phyloP scores from a whole-genome alignment of 2,329 filamentous ascomycete species.

The Aspergillus alliaceus region DNA sequence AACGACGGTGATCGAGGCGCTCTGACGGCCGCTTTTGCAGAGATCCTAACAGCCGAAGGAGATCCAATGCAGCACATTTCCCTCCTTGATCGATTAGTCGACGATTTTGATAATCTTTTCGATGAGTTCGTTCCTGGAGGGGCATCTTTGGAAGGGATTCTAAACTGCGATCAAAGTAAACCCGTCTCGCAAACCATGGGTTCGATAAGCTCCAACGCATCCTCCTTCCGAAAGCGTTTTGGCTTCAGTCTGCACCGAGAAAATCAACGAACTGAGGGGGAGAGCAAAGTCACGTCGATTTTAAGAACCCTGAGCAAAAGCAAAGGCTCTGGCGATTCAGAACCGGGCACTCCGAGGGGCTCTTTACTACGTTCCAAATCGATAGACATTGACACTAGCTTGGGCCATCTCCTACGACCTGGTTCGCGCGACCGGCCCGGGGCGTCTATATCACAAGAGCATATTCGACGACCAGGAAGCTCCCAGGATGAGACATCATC shows the following conservation, averaged over 20 bases:
- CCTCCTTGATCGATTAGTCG: slow-evolving; percentile 80
- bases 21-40: slow-evolving; percentile 83
- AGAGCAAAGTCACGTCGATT: slow-evolving; percentile 72
- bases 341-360: slow-evolving; percentile 69
- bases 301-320: slow-evolving; percentile 88
- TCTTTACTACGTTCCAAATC: slow-evolving; percentile 72
- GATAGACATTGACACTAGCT: slow-evolving; percentile 64
- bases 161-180: slow-evolving; percentile 58
- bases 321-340: slow-evolving; percentile 60
- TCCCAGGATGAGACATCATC: slow-evolving; percentile 48
- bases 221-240: slow-evolving; percentile 80
- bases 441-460: slow-evolving; percentile 50
- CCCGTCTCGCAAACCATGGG: slow-evolving; percentile 64
- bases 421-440: slow-evolving; percentile 56
- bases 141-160: slow-evolving; percentile 43
- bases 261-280: slow-evolving; percentile 70
- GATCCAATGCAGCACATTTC: slow-evolving; percentile 83
- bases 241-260: slow-evolving; percentile 77
- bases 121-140: slow-evolving; percentile 58
- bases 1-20: slow-evolving; percentile 90
- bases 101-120: slow-evolving; percentile 87
- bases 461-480: slow-evolving; percentile 44
- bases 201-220: slow-evolving; percentile 81
- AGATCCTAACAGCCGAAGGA: slow-evolving; percentile 76
- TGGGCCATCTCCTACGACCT: slow-evolving; percentile 51